Evolutionary conservation across 2,329 filamentous ascomycete genomes (phyloP).

Genomic region (Diaporthe longicolla): DNA sequence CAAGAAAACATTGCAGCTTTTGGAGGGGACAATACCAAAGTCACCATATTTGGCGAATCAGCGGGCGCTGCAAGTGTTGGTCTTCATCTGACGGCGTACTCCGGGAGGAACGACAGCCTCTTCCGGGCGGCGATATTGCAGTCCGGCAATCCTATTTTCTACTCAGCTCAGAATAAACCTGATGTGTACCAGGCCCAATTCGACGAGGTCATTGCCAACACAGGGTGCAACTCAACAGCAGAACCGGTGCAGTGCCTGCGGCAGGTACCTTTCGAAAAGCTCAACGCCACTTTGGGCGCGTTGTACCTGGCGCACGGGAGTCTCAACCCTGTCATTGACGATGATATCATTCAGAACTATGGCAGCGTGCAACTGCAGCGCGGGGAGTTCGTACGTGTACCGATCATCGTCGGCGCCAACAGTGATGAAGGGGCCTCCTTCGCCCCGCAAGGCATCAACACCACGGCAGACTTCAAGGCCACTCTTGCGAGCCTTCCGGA

Average conservation of each 20-base stretch:
- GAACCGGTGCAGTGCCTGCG: constrained; percentile 47
- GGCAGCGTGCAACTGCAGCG: constrained; percentile 7
- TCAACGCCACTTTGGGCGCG: constrained; percentile 48
- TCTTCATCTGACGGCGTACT: constrained; percentile 61
- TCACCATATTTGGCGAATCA: constrained; percentile 65
- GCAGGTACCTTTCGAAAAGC: constrained; percentile 48
- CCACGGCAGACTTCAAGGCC: constrained; percentile 37
- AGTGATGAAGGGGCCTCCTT: constrained; percentile 50
- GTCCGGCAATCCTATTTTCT: constrained; percentile 28
- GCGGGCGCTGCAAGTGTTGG: constrained; percentile 63
- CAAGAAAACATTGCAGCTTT: constrained; percentile 62
- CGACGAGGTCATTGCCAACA: constrained; percentile 15
- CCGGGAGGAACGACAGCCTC: constrained; percentile 50
- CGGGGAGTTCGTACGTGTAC: constrained; percentile 9
- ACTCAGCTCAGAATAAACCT: neutral
- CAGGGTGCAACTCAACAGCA: constrained; percentile 24
- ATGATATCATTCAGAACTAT: neutral
- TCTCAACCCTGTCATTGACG: constrained; percentile 14
- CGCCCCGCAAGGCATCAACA: constrained; percentile 28
- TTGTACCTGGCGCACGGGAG: neutral
- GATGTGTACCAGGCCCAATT: constrained; percentile 16
- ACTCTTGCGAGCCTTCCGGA: constrained; percentile 5
- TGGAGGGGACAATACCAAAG: constrained; percentile 59
- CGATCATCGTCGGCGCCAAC: constrained; percentile 17
- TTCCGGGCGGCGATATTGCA: constrained; percentile 37